Conservation (phyloP, 2,329 filamentous ascomycete genomes). For the Stemphylium vesicarium region DNA sequence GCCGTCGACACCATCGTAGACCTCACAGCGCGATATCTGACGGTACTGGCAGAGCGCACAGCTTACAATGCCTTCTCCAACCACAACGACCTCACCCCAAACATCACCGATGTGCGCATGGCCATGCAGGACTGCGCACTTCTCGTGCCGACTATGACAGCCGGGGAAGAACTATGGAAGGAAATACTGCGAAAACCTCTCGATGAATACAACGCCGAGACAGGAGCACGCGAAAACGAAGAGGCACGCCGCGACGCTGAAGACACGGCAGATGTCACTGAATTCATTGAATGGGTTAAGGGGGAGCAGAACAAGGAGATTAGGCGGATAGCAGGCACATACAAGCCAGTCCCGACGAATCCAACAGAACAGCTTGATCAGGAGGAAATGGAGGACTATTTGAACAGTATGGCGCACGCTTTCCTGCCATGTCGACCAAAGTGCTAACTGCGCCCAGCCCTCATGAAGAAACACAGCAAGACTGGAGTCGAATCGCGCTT, state of each 20-base stretch:
- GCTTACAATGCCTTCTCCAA: slow-evolving; percentile 74
- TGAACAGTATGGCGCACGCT: slow-evolving; percentile 47
- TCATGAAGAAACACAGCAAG: slow-evolving; percentile 94
- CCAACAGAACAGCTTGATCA: slow-evolving; percentile 56
- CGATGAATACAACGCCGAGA: slow-evolving; percentile 50
- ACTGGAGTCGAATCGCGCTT: slow-evolving; percentile 86
- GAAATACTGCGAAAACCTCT: slow-evolving; percentile 57
- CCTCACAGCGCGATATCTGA: slow-evolving; percentile 80
- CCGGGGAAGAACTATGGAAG: slow-evolving; percentile 71
- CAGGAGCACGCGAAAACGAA: slow-evolving; percentile 51
- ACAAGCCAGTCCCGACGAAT: slow-evolving; percentile 44
- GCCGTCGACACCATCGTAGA: slow-evolving; percentile 90
- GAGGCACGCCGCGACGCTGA: slow-evolving; percentile 63
- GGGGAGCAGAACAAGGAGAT: slow-evolving; percentile 81
- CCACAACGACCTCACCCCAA: slow-evolving; percentile 68
- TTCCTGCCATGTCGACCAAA: not conserved
- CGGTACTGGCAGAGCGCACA: slow-evolving; percentile 74
- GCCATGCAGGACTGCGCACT: slow-evolving; percentile 83
- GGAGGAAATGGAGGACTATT: slow-evolving; percentile 55
- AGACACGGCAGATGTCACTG: slow-evolving; percentile 77
- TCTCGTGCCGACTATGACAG: slow-evolving; percentile 70
- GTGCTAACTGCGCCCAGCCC: slow-evolving; percentile 55
- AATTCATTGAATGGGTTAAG: slow-evolving; percentile 79
- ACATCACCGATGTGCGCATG: slow-evolving; percentile 80
- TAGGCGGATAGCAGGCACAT: slow-evolving; percentile 76